Evolutionary conservation across 805 yeast species (phyloP), one percentile per base, ranked within the genome.

Genomic region (Isabelozyma gotoi): DNA sequence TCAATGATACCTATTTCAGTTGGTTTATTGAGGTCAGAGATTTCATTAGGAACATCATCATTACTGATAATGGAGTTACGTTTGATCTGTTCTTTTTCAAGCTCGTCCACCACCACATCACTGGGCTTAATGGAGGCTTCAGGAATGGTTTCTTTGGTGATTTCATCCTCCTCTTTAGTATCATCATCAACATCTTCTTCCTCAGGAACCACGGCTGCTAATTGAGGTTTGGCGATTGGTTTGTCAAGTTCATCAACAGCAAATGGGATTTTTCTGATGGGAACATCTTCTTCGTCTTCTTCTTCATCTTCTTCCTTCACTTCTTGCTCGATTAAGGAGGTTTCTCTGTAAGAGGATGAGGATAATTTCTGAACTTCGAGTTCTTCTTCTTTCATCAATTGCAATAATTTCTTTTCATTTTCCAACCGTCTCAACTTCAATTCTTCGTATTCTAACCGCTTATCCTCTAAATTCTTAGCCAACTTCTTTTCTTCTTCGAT

Each of bases 401-500:
- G 33, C 8, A 39, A 39, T 29, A 68, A 47, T 43, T 53, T 51
- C 39, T 55, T 43, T 44, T 67, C 71, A 40, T 64, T 60, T 33
- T 56, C 57, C 24, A 60, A 45, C 37, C 66, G 56, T 47, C 53
- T 46, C 41, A 46, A 35, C 43, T 61, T 63, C 49, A 70, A 58
- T 24, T 55, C 50, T 45, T 68, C 71, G 46, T 62, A 68, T 42
- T 68, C 72, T 21, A 62, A 49, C 31, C 69, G 65, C 45, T 65
- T 62, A 15, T 49, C 44, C 49, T 74, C 79, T 40, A 73, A 51
- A 43, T 68, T 62, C 34, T 59, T 61, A 18, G 73, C 72, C 42
- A 63, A 45, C 15, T 53, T 56, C 53, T 65, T 65, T 49, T 76
- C 78, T 43, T 66, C 52, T 37, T 62, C 68, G 16, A 73, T 58